Conservation (phyloP, 306 rosid species). For the Abrus pulchellus region DNA sequence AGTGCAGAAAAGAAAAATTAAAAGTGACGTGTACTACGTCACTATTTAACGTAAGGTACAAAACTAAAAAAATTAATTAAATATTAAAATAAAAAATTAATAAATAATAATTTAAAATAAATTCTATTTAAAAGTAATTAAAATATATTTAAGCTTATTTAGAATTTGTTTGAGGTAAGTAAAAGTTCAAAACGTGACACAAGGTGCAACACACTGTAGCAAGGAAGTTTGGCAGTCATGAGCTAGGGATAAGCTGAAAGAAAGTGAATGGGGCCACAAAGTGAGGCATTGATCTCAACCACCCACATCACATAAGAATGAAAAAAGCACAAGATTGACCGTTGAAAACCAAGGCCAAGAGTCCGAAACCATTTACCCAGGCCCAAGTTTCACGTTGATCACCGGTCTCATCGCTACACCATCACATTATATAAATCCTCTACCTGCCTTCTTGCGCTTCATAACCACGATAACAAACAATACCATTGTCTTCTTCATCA, state of each 20-base stretch:
- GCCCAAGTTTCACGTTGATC: neutral
- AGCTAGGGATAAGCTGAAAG: neutral
- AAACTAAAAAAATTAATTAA: too few species aligned
- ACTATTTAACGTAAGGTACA: too few species aligned
- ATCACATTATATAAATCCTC: neutral
- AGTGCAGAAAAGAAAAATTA: too few species aligned
- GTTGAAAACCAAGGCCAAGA: slow-evolving; percentile 15
- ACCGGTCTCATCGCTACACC: too few species aligned
- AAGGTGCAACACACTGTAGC: neutral
- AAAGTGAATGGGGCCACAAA: neutral
- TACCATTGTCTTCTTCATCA: neutral
- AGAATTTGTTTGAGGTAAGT: too few species aligned
- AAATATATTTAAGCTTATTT: too few species aligned
- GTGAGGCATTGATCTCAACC: slow-evolving; percentile 18
- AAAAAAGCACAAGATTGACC: slow-evolving; percentile 11
- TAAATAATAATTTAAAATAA: too few species aligned
- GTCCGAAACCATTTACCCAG: slow-evolving; percentile 22
- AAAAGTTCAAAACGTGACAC: too few species aligned
- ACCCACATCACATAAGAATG: neutral
- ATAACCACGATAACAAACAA: neutral
- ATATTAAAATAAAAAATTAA: too few species aligned
- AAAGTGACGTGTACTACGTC: too few species aligned
- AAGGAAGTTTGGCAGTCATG: neutral
- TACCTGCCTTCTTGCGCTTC: neutral
- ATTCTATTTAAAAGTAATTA: too few species aligned